phyloP scores from a whole-genome alignment of 805 yeast genomes.

The Saturnispora silvae region DNA sequence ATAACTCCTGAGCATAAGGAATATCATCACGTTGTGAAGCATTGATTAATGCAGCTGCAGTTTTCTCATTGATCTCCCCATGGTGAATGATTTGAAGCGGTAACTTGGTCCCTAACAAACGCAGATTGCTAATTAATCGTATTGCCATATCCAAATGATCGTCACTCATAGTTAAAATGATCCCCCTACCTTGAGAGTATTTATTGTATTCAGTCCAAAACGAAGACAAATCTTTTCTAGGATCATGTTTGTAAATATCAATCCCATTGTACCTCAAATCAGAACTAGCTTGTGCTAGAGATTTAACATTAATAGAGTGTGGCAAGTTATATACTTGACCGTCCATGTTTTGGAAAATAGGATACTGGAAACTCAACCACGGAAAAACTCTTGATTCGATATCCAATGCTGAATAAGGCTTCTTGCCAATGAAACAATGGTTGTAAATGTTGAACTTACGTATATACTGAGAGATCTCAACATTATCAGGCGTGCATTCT shows the following conservation, averaged over 20 bases:
- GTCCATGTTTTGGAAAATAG: constrained; percentile 27
- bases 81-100: constrained; percentile 38
- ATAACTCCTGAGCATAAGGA: neutral
- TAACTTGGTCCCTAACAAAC: constrained; percentile 36
- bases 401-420: constrained; percentile 6
- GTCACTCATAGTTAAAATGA: constrained; percentile 40
- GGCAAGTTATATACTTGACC: too few relatives aligned
- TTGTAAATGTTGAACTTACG: constrained; percentile 9
- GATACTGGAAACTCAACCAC: constrained; percentile 25
- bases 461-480: constrained; percentile 4
- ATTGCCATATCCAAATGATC: constrained; percentile 32
- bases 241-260: neutral
- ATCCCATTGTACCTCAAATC: neutral
- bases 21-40: constrained; percentile 24
- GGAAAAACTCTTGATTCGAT: constrained; percentile 28
- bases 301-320: too few relatives aligned
- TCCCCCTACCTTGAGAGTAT: constrained; percentile 35
- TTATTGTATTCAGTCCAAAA: constrained; percentile 16
- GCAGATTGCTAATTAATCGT: constrained; percentile 34
- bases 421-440: constrained; percentile 7
- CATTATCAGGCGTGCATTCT: constrained; percentile 24
- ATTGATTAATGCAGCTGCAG: constrained; percentile 23
- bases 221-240: constrained; percentile 8
- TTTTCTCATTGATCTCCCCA: constrained; percentile 29
- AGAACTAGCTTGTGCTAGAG: too few relatives aligned